phyloP scores from a whole-genome alignment of 352 stramenopile genomes.

The Phytophthora uliginosa region DNA sequence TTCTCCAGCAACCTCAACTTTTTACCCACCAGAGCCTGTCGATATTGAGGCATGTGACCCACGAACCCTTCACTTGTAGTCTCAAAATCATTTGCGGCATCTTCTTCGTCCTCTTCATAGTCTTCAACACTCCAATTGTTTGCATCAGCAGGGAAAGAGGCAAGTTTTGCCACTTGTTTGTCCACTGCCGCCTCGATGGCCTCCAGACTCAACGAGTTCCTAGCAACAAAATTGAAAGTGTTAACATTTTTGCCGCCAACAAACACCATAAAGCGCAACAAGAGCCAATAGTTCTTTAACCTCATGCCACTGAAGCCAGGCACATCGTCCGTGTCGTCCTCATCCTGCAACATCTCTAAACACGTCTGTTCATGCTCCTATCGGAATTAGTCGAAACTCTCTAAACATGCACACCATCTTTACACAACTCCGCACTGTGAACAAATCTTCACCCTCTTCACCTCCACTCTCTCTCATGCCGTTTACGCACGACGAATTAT shows the following conservation, averaged over 20 bases:
- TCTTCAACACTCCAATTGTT: conserved; percentile 20
- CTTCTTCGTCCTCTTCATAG: conserved; percentile 25
- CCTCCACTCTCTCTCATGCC: conserved; percentile 7
- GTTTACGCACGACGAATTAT: conserved; percentile 28
- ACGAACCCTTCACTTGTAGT: conserved; percentile 44
- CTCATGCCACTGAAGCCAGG: conserved; percentile 48
- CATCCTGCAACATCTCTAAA: conserved; percentile 17
- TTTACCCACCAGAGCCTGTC: conserved; percentile 57
- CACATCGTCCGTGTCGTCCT: conserved; percentile 30
- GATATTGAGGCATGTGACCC: conserved; percentile 55
- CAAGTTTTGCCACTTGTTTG: conserved; percentile 35
- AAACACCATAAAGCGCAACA: background rate
- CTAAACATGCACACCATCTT: background rate
- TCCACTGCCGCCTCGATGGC: conserved; percentile 39
- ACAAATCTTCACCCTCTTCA: background rate
- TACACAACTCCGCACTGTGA: background rate
- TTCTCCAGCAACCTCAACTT: conserved; percentile 66
- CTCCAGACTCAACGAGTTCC: conserved; percentile 36
- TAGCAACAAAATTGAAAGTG: conserved; percentile 9
- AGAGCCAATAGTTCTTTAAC: conserved; percentile 9
- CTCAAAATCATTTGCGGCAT: conserved; percentile 19
- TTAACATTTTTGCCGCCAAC: conserved; percentile 1
- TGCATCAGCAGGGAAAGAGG: conserved; percentile 5
- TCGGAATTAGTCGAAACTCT: background rate
- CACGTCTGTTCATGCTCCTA: conserved; percentile 20